Base-by-base conservation (phyloP, 1,284 basidiomycete genomes). In the Cystobasidium pallidum region DNA sequence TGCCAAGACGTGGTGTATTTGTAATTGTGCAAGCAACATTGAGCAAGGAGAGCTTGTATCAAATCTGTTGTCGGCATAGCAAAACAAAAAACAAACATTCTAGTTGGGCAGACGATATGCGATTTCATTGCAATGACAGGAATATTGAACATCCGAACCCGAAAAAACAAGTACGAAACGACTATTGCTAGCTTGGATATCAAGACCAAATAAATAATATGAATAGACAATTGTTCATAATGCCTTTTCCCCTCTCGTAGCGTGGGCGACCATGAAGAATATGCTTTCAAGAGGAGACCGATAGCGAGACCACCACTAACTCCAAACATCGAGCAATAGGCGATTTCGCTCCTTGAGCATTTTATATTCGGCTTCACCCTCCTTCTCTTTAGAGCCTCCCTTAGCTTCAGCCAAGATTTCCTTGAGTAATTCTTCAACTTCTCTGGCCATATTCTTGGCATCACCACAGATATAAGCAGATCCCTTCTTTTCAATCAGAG, bases 381-480 rank as follows among this genome's bases (percentile, higher is more conserved):
- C 68, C 51, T 72, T 70, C 45, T 70, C 51, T 45, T 74, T 74
- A n/a, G 73, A 55, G 43, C 92, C 92, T 62, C 92, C 92, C 84
- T 94, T 95, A 19, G 91, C 93, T 82, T 94, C 91, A 26, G 89
- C 94, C n/a, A 99, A 85, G 78, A 98, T 92, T 78, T 85, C 85
- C 72, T 87, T 87, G 55, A 99, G 84, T 39, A 88, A 86, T 77
- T 92, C 91, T 83, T 99, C 96, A 36, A 99, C 95, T 61, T 90
- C 87, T 81, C 93, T 94, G 79, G 89, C 89, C 95, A 99, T 99
- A 81, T 86, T 88, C 86, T 93, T 94, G 64, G 94, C 95, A 80
- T 99, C 95, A 80, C 96, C 95, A 79, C 95, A 98, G 76, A 94
- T 90, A 41, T 71, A 72, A 13, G 95, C 86, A 81, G 95, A 95